phyloP scores from a whole-genome alignment of 805 yeast species.

The Starmerella roubikii region DNA sequence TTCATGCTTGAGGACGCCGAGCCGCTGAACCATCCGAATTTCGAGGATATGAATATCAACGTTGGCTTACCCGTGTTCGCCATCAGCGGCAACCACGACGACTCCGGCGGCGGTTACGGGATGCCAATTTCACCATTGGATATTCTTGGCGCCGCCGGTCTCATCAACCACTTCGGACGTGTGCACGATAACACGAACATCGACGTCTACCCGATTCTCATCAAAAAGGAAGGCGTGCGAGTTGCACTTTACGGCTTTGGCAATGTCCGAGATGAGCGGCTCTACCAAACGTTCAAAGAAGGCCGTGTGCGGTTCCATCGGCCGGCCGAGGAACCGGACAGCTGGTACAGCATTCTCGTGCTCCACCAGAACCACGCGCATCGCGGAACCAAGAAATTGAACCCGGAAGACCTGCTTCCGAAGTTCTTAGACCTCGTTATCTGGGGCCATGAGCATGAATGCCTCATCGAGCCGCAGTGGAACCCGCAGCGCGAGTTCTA shows the following conservation, averaged over 20 bases:
- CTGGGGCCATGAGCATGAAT: slow-evolving; percentile 99
- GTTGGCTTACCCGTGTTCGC: slow-evolving; percentile 83
- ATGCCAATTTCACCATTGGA: slow-evolving; percentile 72
- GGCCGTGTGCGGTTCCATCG: slow-evolving; percentile 66
- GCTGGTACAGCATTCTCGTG: slow-evolving; percentile 75
- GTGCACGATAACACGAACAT: slow-evolving; percentile 64
- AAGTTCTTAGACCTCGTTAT: slow-evolving; percentile 65
- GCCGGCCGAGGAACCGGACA: slow-evolving; percentile 44
- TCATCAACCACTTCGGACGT: slow-evolving; percentile 81
- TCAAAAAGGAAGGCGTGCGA: slow-evolving; percentile 71
- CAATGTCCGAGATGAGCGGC: slow-evolving; percentile 76
- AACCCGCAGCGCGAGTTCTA: slow-evolving; percentile 50
- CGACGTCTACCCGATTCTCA: slow-evolving; percentile 56
- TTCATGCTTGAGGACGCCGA: slow-evolving; percentile 42
- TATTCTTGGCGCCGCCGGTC: slow-evolving; percentile 62
- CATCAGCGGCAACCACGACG: slow-evolving; percentile 93
- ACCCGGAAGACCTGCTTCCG: slow-evolving; percentile 80
- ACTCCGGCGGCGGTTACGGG: slow-evolving; percentile 59
- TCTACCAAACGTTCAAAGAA: slow-evolving; percentile 67
- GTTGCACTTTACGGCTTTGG: slow-evolving; percentile 82
- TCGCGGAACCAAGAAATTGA: slow-evolving; percentile 57
- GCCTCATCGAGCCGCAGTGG: slow-evolving; percentile 51
- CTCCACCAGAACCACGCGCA: slow-evolving; percentile 82
- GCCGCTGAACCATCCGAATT: slow-evolving; percentile 53
- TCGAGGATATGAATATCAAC: slow-evolving; percentile 81